Evolutionary conservation across 1,284 basidiomycete genomes (phyloP).

Genomic region (Cutaneotrichosporon spelunceum): DNA sequence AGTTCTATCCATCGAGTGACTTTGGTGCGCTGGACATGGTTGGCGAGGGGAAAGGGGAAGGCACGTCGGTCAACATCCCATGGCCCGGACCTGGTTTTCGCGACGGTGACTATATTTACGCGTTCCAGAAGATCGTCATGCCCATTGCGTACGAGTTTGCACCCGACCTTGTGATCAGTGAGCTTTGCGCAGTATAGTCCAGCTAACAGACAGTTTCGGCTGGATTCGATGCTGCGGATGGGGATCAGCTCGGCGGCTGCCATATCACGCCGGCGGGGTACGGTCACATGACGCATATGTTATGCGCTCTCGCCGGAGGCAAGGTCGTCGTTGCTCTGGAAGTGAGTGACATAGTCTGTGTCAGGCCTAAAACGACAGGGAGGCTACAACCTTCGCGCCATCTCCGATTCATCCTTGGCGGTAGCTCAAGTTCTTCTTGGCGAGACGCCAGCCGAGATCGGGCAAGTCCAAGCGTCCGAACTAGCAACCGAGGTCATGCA

Average conservation of each 20-base stretch:
- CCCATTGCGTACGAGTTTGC: conserved; percentile 95
- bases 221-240: conserved; percentile 93
- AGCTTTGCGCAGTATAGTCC: conserved; percentile 36
- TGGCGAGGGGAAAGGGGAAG: conserved; percentile 76
- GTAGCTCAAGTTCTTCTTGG: conserved; percentile 82
- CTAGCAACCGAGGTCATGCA: conserved; percentile 80
- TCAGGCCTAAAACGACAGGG: conserved; percentile 59
- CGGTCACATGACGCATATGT: conserved; percentile 97
- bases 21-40: conserved; percentile 82
- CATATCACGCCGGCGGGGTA: conserved; percentile 89
- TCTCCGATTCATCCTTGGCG: conserved; percentile 79
- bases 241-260: conserved; percentile 88
- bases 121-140: conserved; percentile 94
- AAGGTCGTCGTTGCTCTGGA: conserved; percentile 90
- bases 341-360: conserved; percentile 54
- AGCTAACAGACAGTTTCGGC: conserved; percentile 70
- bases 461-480: conserved; percentile 67
- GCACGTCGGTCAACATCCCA: conserved; percentile 93
- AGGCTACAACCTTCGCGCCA: conserved; percentile 89
- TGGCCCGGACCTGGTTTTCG: conserved; percentile 87
- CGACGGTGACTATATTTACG: conserved; percentile 94
- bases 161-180: conserved; percentile 93
- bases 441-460: conserved; percentile 72
- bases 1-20: conserved; percentile 87
- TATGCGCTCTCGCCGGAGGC: conserved; percentile 83